Base-by-base conservation (phyloP, 257 asterid species). In the Nicotiana benthamiana region DNA sequence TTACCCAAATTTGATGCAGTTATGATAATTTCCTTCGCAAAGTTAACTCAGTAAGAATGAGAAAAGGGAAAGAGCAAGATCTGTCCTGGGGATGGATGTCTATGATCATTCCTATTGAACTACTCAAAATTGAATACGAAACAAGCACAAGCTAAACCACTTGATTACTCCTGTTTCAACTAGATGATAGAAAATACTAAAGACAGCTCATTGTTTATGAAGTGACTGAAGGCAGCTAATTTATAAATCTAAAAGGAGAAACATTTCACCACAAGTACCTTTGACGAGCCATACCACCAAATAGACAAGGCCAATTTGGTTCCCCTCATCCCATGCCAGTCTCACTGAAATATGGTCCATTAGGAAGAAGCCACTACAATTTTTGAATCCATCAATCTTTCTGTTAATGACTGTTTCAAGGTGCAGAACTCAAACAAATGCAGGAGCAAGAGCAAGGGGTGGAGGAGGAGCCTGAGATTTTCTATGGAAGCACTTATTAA, bases 221-320 rank as follows among this genome's bases (percentile, higher is more conserved):
- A 46, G 78, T 40, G 48, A 51, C 56, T 51, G 12, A 51, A 51
- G 56, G 17, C 17, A 51, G 56, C 56, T 10, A 3, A 56, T 56
- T 72, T 43, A 46, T 46, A 72, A 46, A 46, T 60, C 78, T 72
- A 72, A 46, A 46, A 72, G 26, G 61, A 46, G 16, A 72, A 70
- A 72, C 78, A 72, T 72, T 46, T 72, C 61, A 72, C 10, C 60
- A 72, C 78, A 72, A 72, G 60, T 72, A 72, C 78, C 78, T 72
- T 72, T 72, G 61, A 72, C 24, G 60, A 46, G 61, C 78, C 78
- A 72, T 43, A 24, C 78, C 78, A 72, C 78, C 78, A 72, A 72
- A 46, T 46, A 46, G 34, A 46, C 78, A 15, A 43, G 78, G 78
- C 78, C 78, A 72, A 72, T 72, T 72, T 72, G 60, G 78, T 72